These are phyloP conservation scores for Bipolaris zeicola DNA, from an alignment of 2,329 filamentous ascomycete genomes.

Conservation along the genomic window DNA sequence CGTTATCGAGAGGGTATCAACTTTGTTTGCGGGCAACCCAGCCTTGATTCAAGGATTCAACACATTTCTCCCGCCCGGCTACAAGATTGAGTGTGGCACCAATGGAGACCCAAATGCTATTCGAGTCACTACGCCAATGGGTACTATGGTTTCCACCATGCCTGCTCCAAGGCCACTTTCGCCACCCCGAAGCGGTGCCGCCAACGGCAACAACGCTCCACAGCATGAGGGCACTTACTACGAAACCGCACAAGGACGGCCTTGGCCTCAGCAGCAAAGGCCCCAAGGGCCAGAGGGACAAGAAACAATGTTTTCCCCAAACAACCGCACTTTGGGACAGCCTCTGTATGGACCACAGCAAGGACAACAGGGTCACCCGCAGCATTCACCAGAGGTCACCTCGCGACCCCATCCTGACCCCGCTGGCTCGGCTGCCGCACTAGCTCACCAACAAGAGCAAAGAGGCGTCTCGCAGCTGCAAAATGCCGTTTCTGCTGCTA, in stretches of 20 bases:
- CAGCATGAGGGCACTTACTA: conserved; percentile 48
- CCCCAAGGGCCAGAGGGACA: conserved; percentile 40
- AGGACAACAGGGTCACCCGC: conserved; percentile 39
- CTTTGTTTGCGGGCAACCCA: conserved; percentile 92
- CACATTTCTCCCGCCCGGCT: conserved; percentile 93
- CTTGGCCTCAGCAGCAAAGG: conserved; percentile 48
- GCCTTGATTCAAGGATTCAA: conserved; percentile 98
- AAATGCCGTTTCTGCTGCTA: conserved; percentile 65
- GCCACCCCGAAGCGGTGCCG: conserved; percentile 54
- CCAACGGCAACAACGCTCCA: conserved; percentile 61
- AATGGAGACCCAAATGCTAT: conserved; percentile 96
- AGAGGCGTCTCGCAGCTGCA: conserved; percentile 69
- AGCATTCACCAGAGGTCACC: conserved; percentile 46
- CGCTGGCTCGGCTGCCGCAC: conserved; percentile 50
- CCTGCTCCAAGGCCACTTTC: conserved; percentile 57
- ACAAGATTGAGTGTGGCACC: conserved; percentile 93
- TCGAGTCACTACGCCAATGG: conserved; percentile 93
- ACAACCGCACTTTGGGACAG: conserved; percentile 51
- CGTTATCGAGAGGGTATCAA: conserved; percentile 94
- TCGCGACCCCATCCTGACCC: conserved; percentile 47
- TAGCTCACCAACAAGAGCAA: conserved; percentile 67
- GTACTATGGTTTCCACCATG: conserved; percentile 93
- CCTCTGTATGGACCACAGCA: conserved; percentile 45
- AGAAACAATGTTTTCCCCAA: conserved; percentile 52
- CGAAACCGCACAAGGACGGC: conserved; percentile 42